These are phyloP conservation scores for Flaveria bidentis DNA, from an alignment of 129 eudicot genomes.

Conservation along the genomic window DNA sequence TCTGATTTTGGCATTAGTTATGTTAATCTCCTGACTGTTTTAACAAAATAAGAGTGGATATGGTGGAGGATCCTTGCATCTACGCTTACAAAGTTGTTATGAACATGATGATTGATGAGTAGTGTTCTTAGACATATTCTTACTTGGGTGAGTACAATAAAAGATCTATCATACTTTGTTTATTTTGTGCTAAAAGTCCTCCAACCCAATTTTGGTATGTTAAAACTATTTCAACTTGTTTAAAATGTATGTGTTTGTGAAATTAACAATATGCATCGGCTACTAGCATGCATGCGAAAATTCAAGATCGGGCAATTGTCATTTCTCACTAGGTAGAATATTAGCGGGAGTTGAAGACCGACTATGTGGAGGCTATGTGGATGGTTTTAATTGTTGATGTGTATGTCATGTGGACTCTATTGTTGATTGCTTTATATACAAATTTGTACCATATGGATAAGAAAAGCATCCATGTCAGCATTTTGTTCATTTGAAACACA, in stretches of 20 bases:
- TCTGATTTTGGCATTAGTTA: not conserved
- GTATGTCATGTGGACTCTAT: not conserved
- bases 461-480: not conserved
- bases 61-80: not conserved
- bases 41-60: conserved; percentile 7
- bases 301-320: too few species aligned
- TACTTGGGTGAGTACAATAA: not conserved
- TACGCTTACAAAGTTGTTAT: conserved; percentile 2
- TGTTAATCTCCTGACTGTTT: conserved; percentile 7
- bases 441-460: not conserved
- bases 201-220: not conserved
- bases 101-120: conserved; percentile 2
- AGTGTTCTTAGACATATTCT: conserved; percentile 10
- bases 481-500: not conserved
- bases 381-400: not conserved
- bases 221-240: not conserved
- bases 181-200: not conserved
- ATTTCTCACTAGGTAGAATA: too few species aligned
- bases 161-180: not conserved
- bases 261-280: not conserved
- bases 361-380: not conserved
- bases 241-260: not conserved
- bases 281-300: not conserved
- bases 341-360: too few species aligned
- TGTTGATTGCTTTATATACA: not conserved